phyloP scores from a whole-genome alignment of 208 protist genomes.

The Paratrypanosoma confusum region DNA sequence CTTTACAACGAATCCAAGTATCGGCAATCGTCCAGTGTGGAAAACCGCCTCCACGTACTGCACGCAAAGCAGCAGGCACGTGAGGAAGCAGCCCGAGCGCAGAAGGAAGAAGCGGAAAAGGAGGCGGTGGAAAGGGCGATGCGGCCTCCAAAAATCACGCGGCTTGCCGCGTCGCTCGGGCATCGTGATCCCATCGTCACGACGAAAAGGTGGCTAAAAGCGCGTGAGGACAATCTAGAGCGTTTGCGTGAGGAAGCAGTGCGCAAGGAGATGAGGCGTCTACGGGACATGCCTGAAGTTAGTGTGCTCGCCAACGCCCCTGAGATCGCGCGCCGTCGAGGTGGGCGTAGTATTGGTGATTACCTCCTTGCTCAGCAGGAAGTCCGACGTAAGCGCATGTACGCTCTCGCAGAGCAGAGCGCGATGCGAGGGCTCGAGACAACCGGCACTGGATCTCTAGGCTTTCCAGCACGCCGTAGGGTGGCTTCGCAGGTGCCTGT shows the following conservation, averaged over 20 bases:
- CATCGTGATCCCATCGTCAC: constrained; percentile 13
- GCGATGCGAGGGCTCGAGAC: constrained; percentile 7
- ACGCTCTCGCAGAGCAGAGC: constrained; percentile 25
- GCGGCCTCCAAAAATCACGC: constrained; percentile 29
- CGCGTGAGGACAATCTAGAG: constrained; percentile 21
- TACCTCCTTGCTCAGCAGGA: constrained; percentile 37
- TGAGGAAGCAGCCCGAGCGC: constrained; percentile 17
- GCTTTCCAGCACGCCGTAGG: no score
- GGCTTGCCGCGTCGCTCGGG: constrained; percentile 12
- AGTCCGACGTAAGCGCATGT: constrained; percentile 37
- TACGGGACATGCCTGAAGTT: constrained; percentile 33
- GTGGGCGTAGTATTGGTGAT: constrained; percentile 31
- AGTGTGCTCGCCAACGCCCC: constrained; percentile 36
- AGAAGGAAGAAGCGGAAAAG: constrained; percentile 9
- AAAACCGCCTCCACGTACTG: constrained; percentile 44
- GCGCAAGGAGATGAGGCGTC: constrained; percentile 16
- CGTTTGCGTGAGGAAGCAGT: constrained; percentile 20
- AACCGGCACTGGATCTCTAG: no score
- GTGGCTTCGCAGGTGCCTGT: no score
- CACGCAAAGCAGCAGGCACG: constrained; percentile 23
- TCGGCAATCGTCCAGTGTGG: constrained; percentile 30
- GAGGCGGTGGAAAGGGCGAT: constrained; percentile 12
- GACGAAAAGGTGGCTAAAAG: constrained; percentile 22
- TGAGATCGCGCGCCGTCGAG: constrained; percentile 11
- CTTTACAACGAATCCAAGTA: constrained; percentile 14